These are phyloP conservation scores for Fusarium abutilonis DNA, from an alignment of 2,329 filamentous ascomycete genomes.

Conservation along the genomic window DNA sequence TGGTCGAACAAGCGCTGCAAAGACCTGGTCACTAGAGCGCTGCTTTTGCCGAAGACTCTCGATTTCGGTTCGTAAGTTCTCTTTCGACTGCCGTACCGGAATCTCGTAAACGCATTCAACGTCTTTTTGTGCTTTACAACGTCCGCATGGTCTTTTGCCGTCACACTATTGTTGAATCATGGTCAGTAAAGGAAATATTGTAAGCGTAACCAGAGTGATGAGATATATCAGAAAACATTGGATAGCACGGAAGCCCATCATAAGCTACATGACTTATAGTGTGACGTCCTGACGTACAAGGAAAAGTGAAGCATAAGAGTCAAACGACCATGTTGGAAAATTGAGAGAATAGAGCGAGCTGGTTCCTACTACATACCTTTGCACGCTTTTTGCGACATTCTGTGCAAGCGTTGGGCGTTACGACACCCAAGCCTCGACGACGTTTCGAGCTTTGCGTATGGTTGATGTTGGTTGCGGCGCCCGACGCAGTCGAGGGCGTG, in stretches of 20 bases:
- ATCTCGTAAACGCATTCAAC: slow-evolving; percentile 69
- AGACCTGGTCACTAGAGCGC: slow-evolving; percentile 63
- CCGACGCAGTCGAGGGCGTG: slow-evolving; percentile 40
- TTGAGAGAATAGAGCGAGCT: neutral
- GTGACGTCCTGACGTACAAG: slow-evolving; percentile 1
- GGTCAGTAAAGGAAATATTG: slow-evolving; percentile 22
- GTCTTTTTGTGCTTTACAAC: slow-evolving; percentile 65
- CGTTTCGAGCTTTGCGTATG: slow-evolving; percentile 58
- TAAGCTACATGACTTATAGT: neutral
- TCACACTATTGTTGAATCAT: slow-evolving; percentile 60
- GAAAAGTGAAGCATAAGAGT: slow-evolving; percentile 8
- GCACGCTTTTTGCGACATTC: slow-evolving; percentile 71
- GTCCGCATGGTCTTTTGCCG: slow-evolving; percentile 64
- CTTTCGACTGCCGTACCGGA: slow-evolving; percentile 71
- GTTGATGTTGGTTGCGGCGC: slow-evolving; percentile 31
- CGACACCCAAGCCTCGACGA: slow-evolving; percentile 63
- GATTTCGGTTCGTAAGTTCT: slow-evolving; percentile 68
- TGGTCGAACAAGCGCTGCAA: slow-evolving; percentile 63
- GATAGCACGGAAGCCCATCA: neutral
- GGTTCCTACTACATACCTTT: slow-evolving; percentile 56
- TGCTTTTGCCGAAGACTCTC: slow-evolving; percentile 65
- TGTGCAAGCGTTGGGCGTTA: slow-evolving; percentile 69
- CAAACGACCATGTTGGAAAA: neutral
- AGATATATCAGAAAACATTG: neutral
- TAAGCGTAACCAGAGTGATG: neutral